Base-by-base conservation (phyloP, 2,329 filamentous ascomycete species). In the Akanthomyces uredinophilus region DNA sequence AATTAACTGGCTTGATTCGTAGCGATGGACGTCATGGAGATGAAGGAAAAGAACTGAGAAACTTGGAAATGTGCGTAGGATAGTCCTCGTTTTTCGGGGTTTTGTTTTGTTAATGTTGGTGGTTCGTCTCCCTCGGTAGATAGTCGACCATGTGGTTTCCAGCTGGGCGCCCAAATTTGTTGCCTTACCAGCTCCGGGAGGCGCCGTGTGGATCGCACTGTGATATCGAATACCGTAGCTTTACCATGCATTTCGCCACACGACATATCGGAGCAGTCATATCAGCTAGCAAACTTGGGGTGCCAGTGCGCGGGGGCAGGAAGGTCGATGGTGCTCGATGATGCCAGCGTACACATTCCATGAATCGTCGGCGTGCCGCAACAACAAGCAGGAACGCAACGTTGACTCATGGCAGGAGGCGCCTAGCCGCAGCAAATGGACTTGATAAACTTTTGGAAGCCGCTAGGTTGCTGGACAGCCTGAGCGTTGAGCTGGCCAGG, bases 381-480 rank as follows among this genome's bases (percentile, higher is more conserved):
- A 66, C 70, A 70, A 66, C 69, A 66, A 61, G 69, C 65, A 68
- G 64, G 67, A 67, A 67, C 70, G 68, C 68, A 72, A 65, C 70
- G 67, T 68, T 68, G 66, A 66, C 67, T 64, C 65, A 56, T 22
- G 50, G 65, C 55, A 37, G 58, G 61, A 62, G 64, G 63, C 63
- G 64, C 74, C 80, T 81, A 86, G 84, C 91, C 91, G 78, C 94
- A 98, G 86, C 94, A 98, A 63, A 97, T 81, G 64, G 87, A 85
- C 82, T 95, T 96, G 85, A 94, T 89, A 74, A 97, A 82, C 82
- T 97, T 97, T 79, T 96, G 90, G 79, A 93, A 87, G 66, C 92
- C 90, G 63, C 88, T 89, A 51, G 87, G 89, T 74, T 94, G 90
- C 73, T 95, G 89, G 69, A 83, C 79, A 50, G 81, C 80, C 66